A percentile compares a stretch with the other conserved stretches of the same genome.
These are phyloP conservation scores for Mycena haematopus DNA, from an alignment of 768 basidiomycete species.

Conservation along the genomic window DNA sequence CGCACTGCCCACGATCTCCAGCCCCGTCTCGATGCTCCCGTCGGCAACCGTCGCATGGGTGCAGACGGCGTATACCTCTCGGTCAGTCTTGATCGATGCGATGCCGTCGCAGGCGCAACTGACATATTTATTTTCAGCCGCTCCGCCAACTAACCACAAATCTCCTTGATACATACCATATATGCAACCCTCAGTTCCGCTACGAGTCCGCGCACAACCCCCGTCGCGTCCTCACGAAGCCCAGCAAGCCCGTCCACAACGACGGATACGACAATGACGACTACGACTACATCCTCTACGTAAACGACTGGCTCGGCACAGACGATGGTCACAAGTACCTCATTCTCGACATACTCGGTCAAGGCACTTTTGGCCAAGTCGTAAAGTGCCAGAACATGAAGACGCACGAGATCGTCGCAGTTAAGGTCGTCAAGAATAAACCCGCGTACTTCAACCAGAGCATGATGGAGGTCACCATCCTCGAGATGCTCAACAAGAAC, in stretches of 20 bases:
- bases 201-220: conserved; percentile 97
- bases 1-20: conserved; percentile 79
- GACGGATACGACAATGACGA: conserved; percentile 99
- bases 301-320: conserved; percentile 95
- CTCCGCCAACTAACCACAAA: conserved; percentile 79
- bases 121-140: conserved; percentile 45
- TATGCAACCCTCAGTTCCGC: conserved; percentile 93
- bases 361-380: conserved; percentile 99
- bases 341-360: conserved; percentile 97
- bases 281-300: conserved; percentile 98
- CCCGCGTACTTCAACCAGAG: conserved; percentile 99
- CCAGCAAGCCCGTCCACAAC: conserved; percentile 93
- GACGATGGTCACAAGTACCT: conserved; percentile 98
- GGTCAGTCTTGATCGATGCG: conserved; percentile 56
- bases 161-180: conserved; percentile 88
- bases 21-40: conserved; percentile 70
- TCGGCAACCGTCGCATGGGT: conserved; percentile 77
- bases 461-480: conserved; percentile 99
- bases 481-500: conserved; percentile 93
- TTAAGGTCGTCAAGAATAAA: conserved; percentile 99
- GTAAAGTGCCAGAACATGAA: conserved; percentile 99
- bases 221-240: conserved; percentile 95
- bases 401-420: conserved; percentile 97
- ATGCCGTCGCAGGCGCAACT: conserved; percentile 21
- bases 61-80: conserved; percentile 79